phyloP scores from a whole-genome alignment of 768 basidiomycete genomes.

The Podaxis sp. region DNA sequence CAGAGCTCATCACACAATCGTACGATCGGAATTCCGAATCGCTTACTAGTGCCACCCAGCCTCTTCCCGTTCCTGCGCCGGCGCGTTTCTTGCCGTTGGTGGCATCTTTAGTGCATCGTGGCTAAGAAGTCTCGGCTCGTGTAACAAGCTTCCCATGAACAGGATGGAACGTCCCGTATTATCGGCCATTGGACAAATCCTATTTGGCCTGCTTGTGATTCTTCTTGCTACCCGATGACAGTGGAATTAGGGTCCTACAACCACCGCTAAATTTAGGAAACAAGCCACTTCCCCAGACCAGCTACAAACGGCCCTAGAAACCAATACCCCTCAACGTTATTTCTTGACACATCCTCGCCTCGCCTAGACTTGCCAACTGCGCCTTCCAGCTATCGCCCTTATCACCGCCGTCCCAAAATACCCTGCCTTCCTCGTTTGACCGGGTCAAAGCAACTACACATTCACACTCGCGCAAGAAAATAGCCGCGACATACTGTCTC shows the following conservation, averaged over 20 bases:
- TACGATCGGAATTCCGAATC: background rate
- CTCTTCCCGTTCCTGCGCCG: background rate
- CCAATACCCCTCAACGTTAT: background rate
- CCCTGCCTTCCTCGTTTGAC: background rate
- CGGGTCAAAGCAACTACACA: background rate
- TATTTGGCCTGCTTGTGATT: background rate
- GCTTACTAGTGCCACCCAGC: background rate
- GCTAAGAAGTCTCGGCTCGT: conserved; percentile 3
- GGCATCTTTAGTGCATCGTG: background rate
- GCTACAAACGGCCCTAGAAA: background rate
- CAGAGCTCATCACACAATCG: background rate
- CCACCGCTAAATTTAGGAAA: background rate
- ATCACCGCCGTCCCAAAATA: conserved; percentile 11
- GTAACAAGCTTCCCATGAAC: conserved; percentile 9
- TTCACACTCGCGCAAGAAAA: background rate
- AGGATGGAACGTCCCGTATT: background rate
- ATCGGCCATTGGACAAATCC: background rate
- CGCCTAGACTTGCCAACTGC: background rate
- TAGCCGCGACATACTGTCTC: background rate
- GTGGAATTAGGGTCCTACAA: background rate
- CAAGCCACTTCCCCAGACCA: background rate
- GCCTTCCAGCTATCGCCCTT: background rate
- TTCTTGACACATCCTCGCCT: background rate
- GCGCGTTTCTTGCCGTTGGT: background rate
- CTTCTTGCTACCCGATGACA: conserved; percentile 8